A percentile compares a stretch with the other conserved stretches of the same genome.
Conservation (phyloP, 1,139 yeast genomes). For the Suhomyces chickasaworum region DNA sequence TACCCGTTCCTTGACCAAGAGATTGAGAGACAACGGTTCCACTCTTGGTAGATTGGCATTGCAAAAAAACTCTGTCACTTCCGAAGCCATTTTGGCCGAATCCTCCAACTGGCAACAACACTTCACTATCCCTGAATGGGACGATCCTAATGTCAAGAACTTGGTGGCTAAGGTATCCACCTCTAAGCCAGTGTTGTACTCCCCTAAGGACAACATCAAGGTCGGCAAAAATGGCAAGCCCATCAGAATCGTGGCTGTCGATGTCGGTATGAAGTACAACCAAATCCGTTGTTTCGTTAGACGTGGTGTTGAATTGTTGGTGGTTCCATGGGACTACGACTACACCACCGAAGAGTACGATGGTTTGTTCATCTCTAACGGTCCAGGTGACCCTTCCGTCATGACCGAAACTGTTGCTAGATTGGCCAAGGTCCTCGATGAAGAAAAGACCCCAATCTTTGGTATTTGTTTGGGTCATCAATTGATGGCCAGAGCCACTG, state of each 20-base stretch:
- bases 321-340: slow-evolving; percentile 96
- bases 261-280: slow-evolving; percentile 97
- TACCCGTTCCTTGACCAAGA: slow-evolving; percentile 92
- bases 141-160: slow-evolving; percentile 88
- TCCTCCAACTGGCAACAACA: slow-evolving; percentile 55
- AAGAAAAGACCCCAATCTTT: slow-evolving; percentile 76
- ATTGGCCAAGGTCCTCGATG: slow-evolving; percentile 56
- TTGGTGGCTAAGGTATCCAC: slow-evolving; percentile 89
- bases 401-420: slow-evolving; percentile 66
- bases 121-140: slow-evolving; percentile 84
- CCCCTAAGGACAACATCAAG: slow-evolving; percentile 52
- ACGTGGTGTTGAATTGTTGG: slow-evolving; percentile 94
- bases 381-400: slow-evolving; percentile 99
- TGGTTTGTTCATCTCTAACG: slow-evolving; percentile 95
- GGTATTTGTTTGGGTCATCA: slow-evolving; percentile 99
- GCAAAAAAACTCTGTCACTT: slow-evolving; percentile 50
- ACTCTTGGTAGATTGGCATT: slow-evolving; percentile 83
- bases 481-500: slow-evolving; percentile 91
- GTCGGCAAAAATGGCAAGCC: slow-evolving; percentile 71
- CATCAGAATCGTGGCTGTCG: slow-evolving; percentile 84
- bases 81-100: slow-evolving; percentile 40
- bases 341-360: slow-evolving; percentile 77
- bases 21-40: slow-evolving; percentile 89
- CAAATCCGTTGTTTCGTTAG: slow-evolving; percentile 95
- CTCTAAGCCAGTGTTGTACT: slow-evolving; percentile 71